These are phyloP conservation scores for Xenoacremonium recifei DNA, from an alignment of 2,329 filamentous ascomycete genomes.

Conservation along the genomic window DNA sequence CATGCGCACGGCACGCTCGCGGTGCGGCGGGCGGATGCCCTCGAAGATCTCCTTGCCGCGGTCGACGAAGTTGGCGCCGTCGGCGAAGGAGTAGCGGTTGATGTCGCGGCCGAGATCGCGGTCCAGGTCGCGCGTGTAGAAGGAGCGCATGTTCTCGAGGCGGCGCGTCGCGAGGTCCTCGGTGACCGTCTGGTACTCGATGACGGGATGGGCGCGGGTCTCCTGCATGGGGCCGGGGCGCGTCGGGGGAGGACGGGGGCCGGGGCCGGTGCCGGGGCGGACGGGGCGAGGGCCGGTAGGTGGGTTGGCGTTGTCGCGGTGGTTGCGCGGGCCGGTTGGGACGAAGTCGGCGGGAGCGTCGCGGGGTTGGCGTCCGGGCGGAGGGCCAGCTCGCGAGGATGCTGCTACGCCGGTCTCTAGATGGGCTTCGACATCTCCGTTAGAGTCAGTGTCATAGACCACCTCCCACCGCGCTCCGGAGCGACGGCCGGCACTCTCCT, in stretches of 20 bases:
- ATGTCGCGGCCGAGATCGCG: slow-evolving; percentile 48
- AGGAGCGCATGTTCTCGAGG: slow-evolving; percentile 53
- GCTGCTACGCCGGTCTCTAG: slow-evolving; percentile 39
- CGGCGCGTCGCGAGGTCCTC: slow-evolving; percentile 64
- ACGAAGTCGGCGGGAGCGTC: slow-evolving; percentile 30
- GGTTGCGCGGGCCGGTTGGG: slow-evolving; percentile 35
- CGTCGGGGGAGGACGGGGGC: slow-evolving; percentile 18
- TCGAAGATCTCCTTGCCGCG: slow-evolving; percentile 69
- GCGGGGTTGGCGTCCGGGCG: slow-evolving; percentile 13
- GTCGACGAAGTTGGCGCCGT: slow-evolving; percentile 65
- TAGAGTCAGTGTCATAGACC: slow-evolving; percentile 58
- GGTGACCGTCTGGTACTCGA: slow-evolving; percentile 57
- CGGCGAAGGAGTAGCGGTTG: slow-evolving; percentile 73
- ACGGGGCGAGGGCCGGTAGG: slow-evolving; percentile 39
- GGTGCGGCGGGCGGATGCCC: slow-evolving; percentile 59
- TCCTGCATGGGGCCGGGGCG: slow-evolving; percentile 23
- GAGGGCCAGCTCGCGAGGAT: slow-evolving; percentile 17
- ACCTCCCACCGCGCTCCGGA: slow-evolving; percentile 66
- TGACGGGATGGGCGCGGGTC: slow-evolving; percentile 41
- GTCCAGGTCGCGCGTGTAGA: slow-evolving; percentile 42
- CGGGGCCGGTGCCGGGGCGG: slow-evolving; percentile 31
- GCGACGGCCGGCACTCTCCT: slow-evolving; percentile 51
- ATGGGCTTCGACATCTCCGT: slow-evolving; percentile 53
- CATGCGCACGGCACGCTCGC: slow-evolving; percentile 40
- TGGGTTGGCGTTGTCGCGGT: slow-evolving; percentile 20